phyloP scores from a whole-genome alignment of 192 early-diverging fungal species.

The Pilobolus umbonatus region DNA sequence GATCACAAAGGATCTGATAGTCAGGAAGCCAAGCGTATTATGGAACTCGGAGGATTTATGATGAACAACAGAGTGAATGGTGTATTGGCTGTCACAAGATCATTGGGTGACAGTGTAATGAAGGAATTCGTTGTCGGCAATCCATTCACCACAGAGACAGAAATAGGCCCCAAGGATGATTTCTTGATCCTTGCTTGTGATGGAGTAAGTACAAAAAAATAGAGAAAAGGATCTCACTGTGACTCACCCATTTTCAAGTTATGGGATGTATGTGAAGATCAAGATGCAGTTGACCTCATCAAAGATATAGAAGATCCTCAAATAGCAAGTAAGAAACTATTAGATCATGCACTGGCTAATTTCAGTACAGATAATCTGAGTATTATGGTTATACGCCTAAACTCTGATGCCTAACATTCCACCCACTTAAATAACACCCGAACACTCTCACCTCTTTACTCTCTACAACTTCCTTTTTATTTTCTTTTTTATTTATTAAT shows the following conservation, averaged over 20 bases:
- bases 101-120: slow-evolving; percentile 92
- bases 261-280: slow-evolving; percentile 97
- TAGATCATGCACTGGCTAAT: slow-evolving; percentile 87
- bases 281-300: slow-evolving; percentile 86
- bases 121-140: slow-evolving; percentile 95
- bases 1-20: slow-evolving; percentile 97
- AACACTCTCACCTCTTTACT: neutral
- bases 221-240: neutral
- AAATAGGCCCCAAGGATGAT: slow-evolving; percentile 64
- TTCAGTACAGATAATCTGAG: slow-evolving; percentile 94
- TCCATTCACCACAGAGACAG: slow-evolving; percentile 93
- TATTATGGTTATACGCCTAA: slow-evolving; percentile 75
- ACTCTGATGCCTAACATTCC: neutral
- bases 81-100: slow-evolving; percentile 92
- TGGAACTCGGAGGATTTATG: slow-evolving; percentile 92
- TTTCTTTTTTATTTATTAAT: neutral
- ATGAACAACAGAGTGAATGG: slow-evolving; percentile 98
- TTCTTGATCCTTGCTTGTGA: slow-evolving; percentile 96
- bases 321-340: slow-evolving; percentile 68
- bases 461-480: neutral
- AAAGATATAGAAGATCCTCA: slow-evolving; percentile 72
- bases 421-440: neutral
- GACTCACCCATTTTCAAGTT: slow-evolving; percentile 54
- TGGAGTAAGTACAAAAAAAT: slow-evolving; percentile 59
- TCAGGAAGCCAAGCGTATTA: slow-evolving; percentile 83